Base-by-base conservation (phyloP, 2,329 filamentous ascomycete genomes). In the Colletotrichum lupini region DNA sequence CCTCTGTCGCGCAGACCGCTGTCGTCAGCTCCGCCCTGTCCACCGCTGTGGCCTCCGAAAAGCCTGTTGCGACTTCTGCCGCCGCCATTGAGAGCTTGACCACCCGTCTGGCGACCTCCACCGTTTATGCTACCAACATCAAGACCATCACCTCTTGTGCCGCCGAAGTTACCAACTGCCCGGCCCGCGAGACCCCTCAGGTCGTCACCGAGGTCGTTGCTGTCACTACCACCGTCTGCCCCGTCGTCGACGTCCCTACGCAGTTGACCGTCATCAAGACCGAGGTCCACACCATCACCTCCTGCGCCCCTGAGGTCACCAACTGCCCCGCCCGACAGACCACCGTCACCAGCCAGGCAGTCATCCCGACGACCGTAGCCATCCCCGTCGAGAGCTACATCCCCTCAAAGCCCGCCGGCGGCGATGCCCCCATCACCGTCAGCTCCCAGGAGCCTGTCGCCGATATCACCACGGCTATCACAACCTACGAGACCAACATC, bases 151-250 rank as follows among this genome's bases (percentile, higher is more conserved):
- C 76, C 16, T 72, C 74, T 1, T 75, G 74, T 58, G 56, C 60
- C 0, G 46, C 72, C 6, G 58, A 72, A 0, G 65, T 68, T 1
- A 74, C 72, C n/a, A 63, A 69, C 70, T 73, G 65, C 28, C 58
- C 69, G 1, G 69, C 73, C 42, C 58, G 37, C 4, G 49, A 69
- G 53, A 73, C 70, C 16, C 70, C 73, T 35, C n/a, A 56, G 11
- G 7, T 71, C 35, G 64, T 72, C 8, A 72, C 72, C 69, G 80
- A 84, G 75, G 79, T 79, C 2, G 80, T 87, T 37, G 76, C 83
- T 32, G 57, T 85, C 52, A 86, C 83, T 76, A 87, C 85, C 12
- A 87, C 86, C 12, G 80, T 87, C 67, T 87, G 83, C 78, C 83
- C 84, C 5, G 70, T 73, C 16, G 79, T 83, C 22, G 72, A 74